Base-by-base conservation (phyloP, 495 filamentous ascomycete species). In the Penicillium verhagenii region DNA sequence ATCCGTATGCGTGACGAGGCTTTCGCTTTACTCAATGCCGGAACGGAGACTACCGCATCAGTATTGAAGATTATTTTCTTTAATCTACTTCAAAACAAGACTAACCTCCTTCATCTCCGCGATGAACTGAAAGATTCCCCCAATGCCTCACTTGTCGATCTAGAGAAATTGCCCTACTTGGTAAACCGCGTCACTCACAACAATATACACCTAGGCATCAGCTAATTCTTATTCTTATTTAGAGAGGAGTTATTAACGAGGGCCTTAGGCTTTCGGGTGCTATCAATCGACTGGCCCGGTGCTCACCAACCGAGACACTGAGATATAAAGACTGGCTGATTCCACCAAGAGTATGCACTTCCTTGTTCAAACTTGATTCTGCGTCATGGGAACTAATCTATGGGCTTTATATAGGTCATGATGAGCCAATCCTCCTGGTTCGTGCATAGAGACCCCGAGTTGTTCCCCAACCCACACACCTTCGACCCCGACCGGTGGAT, bases 401-500 rank as follows among this genome's bases (percentile, higher is more conserved):
- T n/a, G n/a, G n/a, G n/a, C n/a, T n/a, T n/a, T n/a, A n/a, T 10
- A 62, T 66, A 24, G 63, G 61, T 4, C 4, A 20, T 33, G 16
- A 35, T 83, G 19, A 75, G 77, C 54, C 69, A 79, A 65, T 72
- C 62, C 2, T 64, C 67, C 18, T 72, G 71, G 21, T 74, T 78
- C 33, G 61, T 78, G 43, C 76, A 78, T 47, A 72, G 62, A 45
- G 68, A 82, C 59, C 70, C 77, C 20, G 57, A 56, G 2, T 59
- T 81, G 31, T 85, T 81, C 54, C 73, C 79, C 0, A 54, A 79
- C 8, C 73, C 81, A 0, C 53, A 73, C 4, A 54, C 55, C 11
- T 84, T 81, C 58, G 56, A 69, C 8, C 79, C 82, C 2, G 74
- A 78, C 10, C 69, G 81, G 14, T 85, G 77, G 78, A 61, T 81